These are phyloP conservation scores for Juglanconis juglandina DNA, from an alignment of 2,329 filamentous ascomycete genomes.

Conservation along the genomic window DNA sequence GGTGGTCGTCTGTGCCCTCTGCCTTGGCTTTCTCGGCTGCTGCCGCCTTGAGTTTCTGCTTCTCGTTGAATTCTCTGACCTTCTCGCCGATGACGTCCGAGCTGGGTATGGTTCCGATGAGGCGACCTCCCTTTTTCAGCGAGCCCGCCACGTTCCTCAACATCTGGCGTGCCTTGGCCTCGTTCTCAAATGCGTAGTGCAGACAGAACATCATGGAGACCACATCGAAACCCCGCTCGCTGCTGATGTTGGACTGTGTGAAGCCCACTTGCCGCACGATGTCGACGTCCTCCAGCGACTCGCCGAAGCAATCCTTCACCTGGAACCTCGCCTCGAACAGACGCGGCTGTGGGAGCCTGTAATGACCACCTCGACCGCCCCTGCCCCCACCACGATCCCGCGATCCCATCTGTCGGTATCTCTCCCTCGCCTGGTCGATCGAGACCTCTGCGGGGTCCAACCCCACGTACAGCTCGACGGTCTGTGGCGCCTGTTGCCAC, in stretches of 20 bases:
- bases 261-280: conserved; percentile 87
- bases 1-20: conserved; percentile 29
- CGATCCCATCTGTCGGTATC: conserved; percentile 70
- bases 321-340: conserved; percentile 85
- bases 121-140: conserved; percentile 88
- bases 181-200: conserved; percentile 96
- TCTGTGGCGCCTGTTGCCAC: conserved; percentile 91
- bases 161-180: conserved; percentile 88
- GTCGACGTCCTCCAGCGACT: conserved; percentile 75
- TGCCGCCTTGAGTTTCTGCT: conserved; percentile 39
- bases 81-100: conserved; percentile 81
- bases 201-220: conserved; percentile 99
- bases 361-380: conserved; percentile 44
- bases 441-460: conserved; percentile 90
- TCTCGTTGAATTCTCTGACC: conserved; percentile 73
- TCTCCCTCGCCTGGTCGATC: conserved; percentile 83
- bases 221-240: conserved; percentile 83
- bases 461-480: conserved; percentile 89
- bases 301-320: conserved; percentile 88
- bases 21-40: conserved; percentile 28
- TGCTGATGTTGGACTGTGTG: conserved; percentile 68
- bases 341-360: conserved; percentile 46
- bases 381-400: conserved; percentile 53
- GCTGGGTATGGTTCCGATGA: conserved; percentile 95
- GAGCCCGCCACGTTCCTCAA: conserved; percentile 85